phyloP scores from a whole-genome alignment of 345 rosid species.

The Camelina sativa region DNA sequence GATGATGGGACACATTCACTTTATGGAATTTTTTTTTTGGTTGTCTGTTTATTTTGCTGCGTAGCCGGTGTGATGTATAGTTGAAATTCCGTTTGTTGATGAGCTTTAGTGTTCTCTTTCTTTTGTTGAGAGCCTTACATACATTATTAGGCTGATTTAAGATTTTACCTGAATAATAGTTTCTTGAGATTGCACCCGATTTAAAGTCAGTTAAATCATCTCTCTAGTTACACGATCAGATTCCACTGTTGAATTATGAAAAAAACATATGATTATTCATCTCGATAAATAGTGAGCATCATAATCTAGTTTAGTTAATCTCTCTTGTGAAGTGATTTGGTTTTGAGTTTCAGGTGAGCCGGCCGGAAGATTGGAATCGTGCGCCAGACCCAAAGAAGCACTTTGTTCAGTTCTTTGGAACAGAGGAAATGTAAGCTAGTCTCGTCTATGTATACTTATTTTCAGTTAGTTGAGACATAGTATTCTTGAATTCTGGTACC shows the following conservation, averaged over 20 bases:
- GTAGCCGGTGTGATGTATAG: conserved; percentile 1
- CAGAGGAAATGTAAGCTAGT: conserved; percentile 85
- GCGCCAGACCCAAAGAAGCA: conserved; percentile 79
- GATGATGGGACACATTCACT: conserved; percentile 17
- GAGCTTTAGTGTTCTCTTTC: conserved; percentile 21
- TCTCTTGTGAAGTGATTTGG: conserved; percentile 35
- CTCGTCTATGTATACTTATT: neutral
- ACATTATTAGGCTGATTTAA: neutral
- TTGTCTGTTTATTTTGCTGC: conserved; percentile 7
- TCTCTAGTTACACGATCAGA: conserved; percentile 1
- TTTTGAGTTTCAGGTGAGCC: conserved; percentile 71
- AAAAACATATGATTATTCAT: neutral
- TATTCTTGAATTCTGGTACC: conserved; percentile 1
- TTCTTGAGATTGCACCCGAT: neutral
- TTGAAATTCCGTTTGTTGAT: neutral
- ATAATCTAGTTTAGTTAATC: conserved; percentile 9
- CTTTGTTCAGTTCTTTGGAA: conserved; percentile 93
- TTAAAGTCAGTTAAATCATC: neutral
- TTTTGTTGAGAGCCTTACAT: neutral
- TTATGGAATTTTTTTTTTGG: neutral
- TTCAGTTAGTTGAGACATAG: neutral
- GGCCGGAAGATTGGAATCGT: conserved; percentile 82
- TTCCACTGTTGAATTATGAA: neutral
- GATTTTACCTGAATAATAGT: neutral
- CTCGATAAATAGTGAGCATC: neutral